These are phyloP conservation scores for Mimosa bimucronata DNA, from an alignment of 306 rosid genomes.

Conservation along the genomic window DNA sequence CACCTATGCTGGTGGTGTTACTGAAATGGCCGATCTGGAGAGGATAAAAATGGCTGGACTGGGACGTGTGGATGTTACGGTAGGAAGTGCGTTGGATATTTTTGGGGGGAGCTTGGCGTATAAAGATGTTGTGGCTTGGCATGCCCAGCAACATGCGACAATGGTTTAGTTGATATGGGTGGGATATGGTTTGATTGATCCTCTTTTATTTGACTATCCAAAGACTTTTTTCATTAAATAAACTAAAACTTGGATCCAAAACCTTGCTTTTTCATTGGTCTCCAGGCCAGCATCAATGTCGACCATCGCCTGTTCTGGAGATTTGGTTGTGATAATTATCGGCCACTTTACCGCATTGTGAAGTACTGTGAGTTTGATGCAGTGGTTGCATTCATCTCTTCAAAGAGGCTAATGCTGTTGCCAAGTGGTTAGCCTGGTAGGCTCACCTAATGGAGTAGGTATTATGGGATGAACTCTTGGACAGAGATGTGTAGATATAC, in stretches of 20 bases:
- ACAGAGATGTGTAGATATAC: too few species aligned
- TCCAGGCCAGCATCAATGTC: background rate
- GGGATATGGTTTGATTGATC: conserved; percentile 14
- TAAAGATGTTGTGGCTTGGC: conserved; percentile 81
- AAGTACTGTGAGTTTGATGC: background rate
- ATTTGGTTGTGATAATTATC: background rate
- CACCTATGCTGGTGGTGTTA: conserved; percentile 94
- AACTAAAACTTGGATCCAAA: background rate
- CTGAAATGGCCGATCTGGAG: conserved; percentile 80
- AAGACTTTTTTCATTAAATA: background rate
- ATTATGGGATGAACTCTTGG: too few species aligned
- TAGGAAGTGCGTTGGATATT: conserved; percentile 90
- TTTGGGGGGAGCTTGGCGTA: conserved; percentile 76
- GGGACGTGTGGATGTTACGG: conserved; percentile 77
- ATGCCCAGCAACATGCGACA: conserved; percentile 54
- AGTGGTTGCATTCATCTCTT: background rate
- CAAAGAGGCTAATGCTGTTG: background rate
- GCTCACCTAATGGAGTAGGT: background rate
- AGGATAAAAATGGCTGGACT: conserved; percentile 73
- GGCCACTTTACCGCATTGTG: background rate
- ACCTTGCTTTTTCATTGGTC: background rate
- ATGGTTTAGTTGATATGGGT: conserved; percentile 41
- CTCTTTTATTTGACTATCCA: conserved; percentile 12
- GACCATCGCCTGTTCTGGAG: background rate
- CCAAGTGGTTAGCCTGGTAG: background rate